These are phyloP conservation scores for Rhodocollybia butyracea DNA, from an alignment of 768 basidiomycete species.

Conservation along the genomic window DNA sequence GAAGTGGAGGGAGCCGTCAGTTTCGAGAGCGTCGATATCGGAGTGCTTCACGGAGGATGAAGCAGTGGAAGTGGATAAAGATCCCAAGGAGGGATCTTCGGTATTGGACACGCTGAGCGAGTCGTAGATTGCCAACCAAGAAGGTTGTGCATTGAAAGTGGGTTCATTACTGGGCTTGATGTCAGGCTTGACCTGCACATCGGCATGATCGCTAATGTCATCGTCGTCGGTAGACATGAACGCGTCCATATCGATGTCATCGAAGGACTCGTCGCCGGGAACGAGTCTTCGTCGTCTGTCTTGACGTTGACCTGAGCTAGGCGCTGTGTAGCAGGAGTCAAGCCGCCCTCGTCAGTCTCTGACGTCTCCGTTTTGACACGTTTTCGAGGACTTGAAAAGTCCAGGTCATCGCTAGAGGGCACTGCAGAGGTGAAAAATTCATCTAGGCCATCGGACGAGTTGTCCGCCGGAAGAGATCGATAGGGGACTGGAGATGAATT, in stretches of 20 bases:
- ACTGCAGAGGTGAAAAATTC: conserved; percentile 23
- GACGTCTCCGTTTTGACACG: conserved; percentile 47
- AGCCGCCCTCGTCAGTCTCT: too few relatives aligned
- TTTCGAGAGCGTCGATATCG: conserved; percentile 63
- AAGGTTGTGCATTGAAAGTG: conserved; percentile 35
- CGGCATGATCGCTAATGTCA: conserved; percentile 36
- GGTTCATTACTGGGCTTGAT: conserved; percentile 9
- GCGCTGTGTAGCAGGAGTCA: conserved; percentile 55
- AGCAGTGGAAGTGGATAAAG: conserved; percentile 31
- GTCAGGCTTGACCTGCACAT: conserved; percentile 27
- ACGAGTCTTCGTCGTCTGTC: conserved; percentile 46
- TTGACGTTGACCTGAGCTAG: conserved; percentile 59
- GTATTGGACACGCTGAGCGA: conserved; percentile 60
- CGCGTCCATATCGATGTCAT: conserved; percentile 58
- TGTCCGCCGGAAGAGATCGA: conserved; percentile 31
- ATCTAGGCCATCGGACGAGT: conserved; percentile 49
- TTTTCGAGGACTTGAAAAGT: conserved; percentile 68
- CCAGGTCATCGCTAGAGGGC: conserved; percentile 61
- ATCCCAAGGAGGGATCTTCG: conserved; percentile 61
- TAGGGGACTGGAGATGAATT: conserved; percentile 41
- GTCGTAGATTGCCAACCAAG: conserved; percentile 78
- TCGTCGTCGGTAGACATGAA: conserved; percentile 63
- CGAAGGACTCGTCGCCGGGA: conserved; percentile 39
- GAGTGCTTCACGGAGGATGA: conserved; percentile 32
- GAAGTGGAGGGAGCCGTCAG: conserved; percentile 83